These are phyloP conservation scores for Mortierella sp. DNA, from an alignment of 371 early-diverging fungal species.

Conservation along the genomic window DNA sequence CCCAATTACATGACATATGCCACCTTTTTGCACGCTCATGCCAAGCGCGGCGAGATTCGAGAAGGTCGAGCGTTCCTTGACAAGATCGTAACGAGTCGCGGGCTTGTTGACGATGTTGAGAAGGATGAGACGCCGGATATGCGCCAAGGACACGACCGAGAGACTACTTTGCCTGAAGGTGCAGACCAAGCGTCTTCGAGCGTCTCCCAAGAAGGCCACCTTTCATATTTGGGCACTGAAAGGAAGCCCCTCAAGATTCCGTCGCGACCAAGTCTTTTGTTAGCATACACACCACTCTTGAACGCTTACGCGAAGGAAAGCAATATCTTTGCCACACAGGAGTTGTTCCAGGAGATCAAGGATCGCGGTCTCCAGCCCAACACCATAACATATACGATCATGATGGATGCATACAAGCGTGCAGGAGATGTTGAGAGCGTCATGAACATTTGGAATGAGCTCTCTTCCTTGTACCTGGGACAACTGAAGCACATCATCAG, in stretches of 20 bases:
- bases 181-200: neutral
- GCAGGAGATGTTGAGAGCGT: constrained; percentile 39
- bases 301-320: constrained; percentile 51
- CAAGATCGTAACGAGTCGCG: constrained; percentile 33
- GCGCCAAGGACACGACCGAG: constrained; percentile 12
- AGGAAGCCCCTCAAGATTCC: constrained; percentile 37
- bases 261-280: constrained; percentile 20
- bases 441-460: constrained; percentile 35
- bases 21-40: constrained; percentile 37
- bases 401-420: constrained; percentile 52
- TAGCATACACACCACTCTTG: constrained; percentile 37
- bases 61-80: constrained; percentile 32
- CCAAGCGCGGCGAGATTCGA: constrained; percentile 32
- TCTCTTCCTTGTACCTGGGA: constrained; percentile 18
- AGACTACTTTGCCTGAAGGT: neutral
- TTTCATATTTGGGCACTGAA: constrained; percentile 36
- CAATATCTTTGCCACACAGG: constrained; percentile 28
- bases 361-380: constrained; percentile 45
- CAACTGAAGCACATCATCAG: constrained; percentile 4
- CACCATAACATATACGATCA: constrained; percentile 37
- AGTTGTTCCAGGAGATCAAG: constrained; percentile 41
- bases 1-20: constrained; percentile 54
- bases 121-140: constrained; percentile 19
- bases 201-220: constrained; percentile 17
- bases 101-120: constrained; percentile 15